Evolutionary conservation across 2,329 filamentous ascomycete species (phyloP).

Genomic region (Botrytis medusae): DNA sequence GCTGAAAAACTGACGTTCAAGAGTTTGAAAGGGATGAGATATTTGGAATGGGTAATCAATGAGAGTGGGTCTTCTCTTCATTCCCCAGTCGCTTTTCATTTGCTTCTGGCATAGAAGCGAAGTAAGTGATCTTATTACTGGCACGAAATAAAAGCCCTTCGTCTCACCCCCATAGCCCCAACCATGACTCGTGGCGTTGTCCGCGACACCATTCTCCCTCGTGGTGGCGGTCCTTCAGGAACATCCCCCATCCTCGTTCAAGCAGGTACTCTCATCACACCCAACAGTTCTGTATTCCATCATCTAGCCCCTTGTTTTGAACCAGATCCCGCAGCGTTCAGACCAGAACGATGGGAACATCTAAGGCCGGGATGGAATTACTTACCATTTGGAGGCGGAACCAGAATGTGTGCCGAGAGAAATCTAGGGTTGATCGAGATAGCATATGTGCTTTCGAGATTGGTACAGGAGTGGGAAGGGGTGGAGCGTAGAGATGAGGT

Average conservation of each 20-base stretch:
- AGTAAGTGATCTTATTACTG: too few species aligned
- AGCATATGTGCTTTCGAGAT: slow-evolving; percentile 14
- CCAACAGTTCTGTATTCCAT: slow-evolving; percentile 39
- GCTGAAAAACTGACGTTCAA: slow-evolving; percentile 42
- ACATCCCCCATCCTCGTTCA: slow-evolving; percentile 32
- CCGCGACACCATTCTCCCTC: slow-evolving; percentile 32
- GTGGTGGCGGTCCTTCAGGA: slow-evolving; percentile 35
- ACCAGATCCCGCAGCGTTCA: slow-evolving; percentile 41
- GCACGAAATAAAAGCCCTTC: not conserved
- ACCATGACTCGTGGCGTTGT: slow-evolving; percentile 23
- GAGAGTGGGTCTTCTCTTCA: not conserved
- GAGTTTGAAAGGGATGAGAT: slow-evolving; percentile 42
- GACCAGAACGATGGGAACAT: slow-evolving; percentile 44
- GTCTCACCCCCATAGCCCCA: not conserved
- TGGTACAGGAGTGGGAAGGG: slow-evolving; percentile 44
- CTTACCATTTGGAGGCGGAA: slow-evolving; percentile 69
- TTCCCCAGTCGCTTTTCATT: too few species aligned
- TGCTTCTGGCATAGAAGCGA: too few species aligned
- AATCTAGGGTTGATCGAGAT: slow-evolving; percentile 19
- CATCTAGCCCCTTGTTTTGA: slow-evolving; percentile 42
- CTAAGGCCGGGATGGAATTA: slow-evolving; percentile 45
- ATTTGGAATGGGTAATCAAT: not conserved
- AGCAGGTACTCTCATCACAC: slow-evolving; percentile 25
- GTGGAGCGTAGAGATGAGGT: slow-evolving; percentile 1
- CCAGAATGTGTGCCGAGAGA: slow-evolving; percentile 64